Evolutionary conservation across 1,284 basidiomycete genomes (phyloP).

Genomic region (Flammula alnicola): DNA sequence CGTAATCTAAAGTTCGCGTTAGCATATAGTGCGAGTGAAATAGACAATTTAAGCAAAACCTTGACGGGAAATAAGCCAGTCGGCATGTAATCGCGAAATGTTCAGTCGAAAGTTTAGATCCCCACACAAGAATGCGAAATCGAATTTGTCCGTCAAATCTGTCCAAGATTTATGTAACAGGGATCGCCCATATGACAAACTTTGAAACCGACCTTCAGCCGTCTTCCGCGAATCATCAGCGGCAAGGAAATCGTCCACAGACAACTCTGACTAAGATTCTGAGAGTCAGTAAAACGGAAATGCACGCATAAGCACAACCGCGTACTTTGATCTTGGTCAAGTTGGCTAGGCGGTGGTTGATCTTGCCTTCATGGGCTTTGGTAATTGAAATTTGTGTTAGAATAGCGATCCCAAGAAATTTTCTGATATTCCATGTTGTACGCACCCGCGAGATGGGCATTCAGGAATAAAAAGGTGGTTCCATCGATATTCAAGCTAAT

Average conservation of each 20-base stretch:
- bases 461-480: constrained; percentile 81
- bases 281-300: not conserved
- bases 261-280: constrained; percentile 55
- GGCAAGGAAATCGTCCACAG: constrained; percentile 69
- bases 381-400: constrained; percentile 11
- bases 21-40: not conserved
- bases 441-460: constrained; percentile 85
- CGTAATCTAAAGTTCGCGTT: constrained; percentile 53
- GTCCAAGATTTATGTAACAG: constrained; percentile 14
- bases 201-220: constrained; percentile 58
- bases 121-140: constrained; percentile 81
- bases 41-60: constrained; percentile 42
- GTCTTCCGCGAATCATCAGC: constrained; percentile 64
- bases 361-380: constrained; percentile 77
- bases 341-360: constrained; percentile 71
- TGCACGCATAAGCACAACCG: not conserved
- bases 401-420: constrained; percentile 4
- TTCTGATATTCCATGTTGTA: constrained; percentile 15
- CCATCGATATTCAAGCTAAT: constrained; percentile 79
- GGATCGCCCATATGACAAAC: constrained; percentile 4
- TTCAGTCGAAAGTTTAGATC: constrained; percentile 83
- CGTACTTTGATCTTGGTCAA: constrained; percentile 75
- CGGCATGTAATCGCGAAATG: constrained; percentile 74
- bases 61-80: constrained; percentile 67
- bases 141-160: constrained; percentile 85